Percentiles rank a stretch among this genome's conserved stretches.
Evolutionary conservation across 1,139 yeast species (phyloP).

Genomic region (Hansenula lynferdii): DNA sequence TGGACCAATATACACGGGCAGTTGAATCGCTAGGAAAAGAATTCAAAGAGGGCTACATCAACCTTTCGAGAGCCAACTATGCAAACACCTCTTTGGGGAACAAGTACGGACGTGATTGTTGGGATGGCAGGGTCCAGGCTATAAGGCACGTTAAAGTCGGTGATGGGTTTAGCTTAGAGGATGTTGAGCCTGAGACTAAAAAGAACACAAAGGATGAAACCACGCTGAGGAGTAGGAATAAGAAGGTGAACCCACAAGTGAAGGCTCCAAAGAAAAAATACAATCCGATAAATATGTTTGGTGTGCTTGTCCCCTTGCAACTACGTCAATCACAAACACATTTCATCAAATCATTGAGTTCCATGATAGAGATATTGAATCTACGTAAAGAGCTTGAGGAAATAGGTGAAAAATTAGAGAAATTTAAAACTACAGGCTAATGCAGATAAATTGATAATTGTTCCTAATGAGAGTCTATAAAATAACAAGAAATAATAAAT

Average conservation of each 20-base stretch:
- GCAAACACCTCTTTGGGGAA: slow-evolving; percentile 12
- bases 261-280: slow-evolving; percentile 4
- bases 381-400: neutral
- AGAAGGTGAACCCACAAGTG: neutral
- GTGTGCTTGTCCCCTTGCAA: slow-evolving; percentile 41
- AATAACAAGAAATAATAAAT: too few relatives aligned
- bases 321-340: slow-evolving; percentile 35
- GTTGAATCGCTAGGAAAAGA: slow-evolving; percentile 3
- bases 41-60: slow-evolving; percentile 24
- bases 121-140: slow-evolving; percentile 26
- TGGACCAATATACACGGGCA: slow-evolving; percentile 10
- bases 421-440: too few relatives aligned
- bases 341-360: slow-evolving; percentile 31
- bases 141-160: slow-evolving; percentile 5
- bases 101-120: slow-evolving; percentile 24
- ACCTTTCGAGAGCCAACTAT: slow-evolving; percentile 28
- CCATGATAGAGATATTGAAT: slow-evolving; percentile 20
- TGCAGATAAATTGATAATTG: too few relatives aligned
- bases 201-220: neutral
- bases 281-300: slow-evolving; percentile 48
- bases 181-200: neutral
- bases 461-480: too few relatives aligned
- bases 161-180: slow-evolving; percentile 3
- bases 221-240: neutral
- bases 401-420: neutral